Evolutionary conservation across 257 asterid species (phyloP), one percentile per base, ranked within the genome.

Genomic region (Perilla frutescens): DNA sequence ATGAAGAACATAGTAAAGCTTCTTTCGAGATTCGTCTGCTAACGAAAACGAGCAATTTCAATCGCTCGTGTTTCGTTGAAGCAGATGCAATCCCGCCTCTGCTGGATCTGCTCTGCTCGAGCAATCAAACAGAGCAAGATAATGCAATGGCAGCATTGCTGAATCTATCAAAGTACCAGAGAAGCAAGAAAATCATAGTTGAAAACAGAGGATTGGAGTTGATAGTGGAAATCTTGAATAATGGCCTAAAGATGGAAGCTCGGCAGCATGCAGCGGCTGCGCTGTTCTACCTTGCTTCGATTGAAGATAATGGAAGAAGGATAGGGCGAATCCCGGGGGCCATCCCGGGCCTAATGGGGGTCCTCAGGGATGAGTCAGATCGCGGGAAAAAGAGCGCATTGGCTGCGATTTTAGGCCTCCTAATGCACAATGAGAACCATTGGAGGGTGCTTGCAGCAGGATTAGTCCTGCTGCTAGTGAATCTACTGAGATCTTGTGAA

Each of bases 261-360:
- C 86, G 96, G 8, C 90, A 84, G 66, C 91, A 88, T 4, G 96
- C 98, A 4, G 97, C 96, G 1, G 96, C 95, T 2, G 68, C 72
- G 12, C 58, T 94, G 29, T 94, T 91, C 83, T 91, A 91, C 75
- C 92, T 89, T 6, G 77, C 96, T 50, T 94, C 96, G 2, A 82
- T 77, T 12, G 90, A 91, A 51, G 92, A 88, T 64, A 83, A 88
- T 66, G 80, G 89, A 7, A 68, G 69, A 48, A 67, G 31, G 44
- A 87, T 93, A 6, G 96, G 96, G 47, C 74, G 83, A 56, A 87
- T 62, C 5, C 85, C 87, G 0, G 85, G 81, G 4, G 74, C 81
- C 1, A 71, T 91, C 43, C 78, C 85, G 0, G 91, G 96, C 15
- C 80, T 91, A 1, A 65, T 85, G 67, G 83, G 69, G 50, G 72